These are phyloP conservation scores for Leccinum obscurum DNA, from an alignment of 768 basidiomycete genomes.

Conservation along the genomic window DNA sequence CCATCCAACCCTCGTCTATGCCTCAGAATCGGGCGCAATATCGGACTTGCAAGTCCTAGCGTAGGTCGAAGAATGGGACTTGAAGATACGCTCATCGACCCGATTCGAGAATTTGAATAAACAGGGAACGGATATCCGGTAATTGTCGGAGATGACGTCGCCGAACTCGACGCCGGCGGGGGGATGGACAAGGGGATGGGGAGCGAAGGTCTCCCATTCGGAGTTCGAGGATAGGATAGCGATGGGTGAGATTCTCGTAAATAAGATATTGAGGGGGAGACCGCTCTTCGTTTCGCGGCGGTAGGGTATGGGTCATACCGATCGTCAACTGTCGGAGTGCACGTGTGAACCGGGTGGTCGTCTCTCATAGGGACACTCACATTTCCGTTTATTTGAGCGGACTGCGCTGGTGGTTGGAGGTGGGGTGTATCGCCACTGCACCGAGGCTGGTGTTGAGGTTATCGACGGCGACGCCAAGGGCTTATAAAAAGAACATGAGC, in stretches of 20 bases:
- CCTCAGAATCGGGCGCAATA: slow-evolving; percentile 67
- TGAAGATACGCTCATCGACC: slow-evolving; percentile 55
- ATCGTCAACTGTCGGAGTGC: slow-evolving; percentile 60
- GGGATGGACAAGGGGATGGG: slow-evolving; percentile 67
- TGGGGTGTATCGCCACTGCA: slow-evolving; percentile 80
- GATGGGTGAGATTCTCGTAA: slow-evolving; percentile 60
- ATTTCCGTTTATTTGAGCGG: slow-evolving; percentile 80
- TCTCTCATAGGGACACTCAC: slow-evolving; percentile 37
- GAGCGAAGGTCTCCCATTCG: slow-evolving; percentile 60
- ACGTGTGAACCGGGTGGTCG: slow-evolving; percentile 10
- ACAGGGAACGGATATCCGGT: slow-evolving; percentile 46
- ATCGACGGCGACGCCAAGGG: slow-evolving; percentile 63
- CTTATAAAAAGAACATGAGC: slow-evolving; percentile 37
- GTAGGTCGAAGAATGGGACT: slow-evolving; percentile 75
- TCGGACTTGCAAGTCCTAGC: slow-evolving; percentile 73
- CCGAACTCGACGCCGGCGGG: slow-evolving; percentile 56
- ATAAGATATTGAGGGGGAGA: slow-evolving; percentile 74
- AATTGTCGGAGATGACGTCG: slow-evolving; percentile 73
- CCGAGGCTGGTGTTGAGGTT: slow-evolving; percentile 50
- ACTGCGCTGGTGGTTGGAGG: slow-evolving; percentile 77
- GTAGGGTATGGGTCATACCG: slow-evolving; percentile 84
- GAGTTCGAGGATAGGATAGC: slow-evolving; percentile 46
- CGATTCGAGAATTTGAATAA: slow-evolving; percentile 41
- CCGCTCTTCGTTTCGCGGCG: slow-evolving; percentile 76
- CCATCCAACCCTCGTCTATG: slow-evolving; percentile 49